Evolutionary conservation across 148 eudicot genomes (phyloP).

Genomic region (Rheum nobile): DNA sequence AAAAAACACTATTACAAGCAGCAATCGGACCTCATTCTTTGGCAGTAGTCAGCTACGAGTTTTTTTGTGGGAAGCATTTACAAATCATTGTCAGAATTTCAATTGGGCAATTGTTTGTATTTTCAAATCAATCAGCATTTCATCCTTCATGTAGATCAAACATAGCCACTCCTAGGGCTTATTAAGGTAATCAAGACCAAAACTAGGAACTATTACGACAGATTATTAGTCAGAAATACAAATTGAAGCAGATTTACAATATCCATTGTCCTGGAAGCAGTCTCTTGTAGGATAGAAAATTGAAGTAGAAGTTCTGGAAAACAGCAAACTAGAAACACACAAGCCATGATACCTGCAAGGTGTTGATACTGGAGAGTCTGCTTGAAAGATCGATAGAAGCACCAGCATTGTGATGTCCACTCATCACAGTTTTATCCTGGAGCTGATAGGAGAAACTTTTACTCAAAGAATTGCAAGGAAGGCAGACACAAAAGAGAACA

Average conservation of each 20-base stretch:
- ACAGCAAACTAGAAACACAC: not conserved
- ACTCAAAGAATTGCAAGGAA: not conserved
- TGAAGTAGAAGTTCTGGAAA: not conserved
- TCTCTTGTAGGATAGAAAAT: not conserved
- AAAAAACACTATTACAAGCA: not conserved
- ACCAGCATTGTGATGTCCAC: not conserved
- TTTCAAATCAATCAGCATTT: not conserved
- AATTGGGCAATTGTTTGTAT: not conserved
- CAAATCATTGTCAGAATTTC: not conserved
- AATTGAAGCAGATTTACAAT: not conserved
- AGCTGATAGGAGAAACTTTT: not conserved
- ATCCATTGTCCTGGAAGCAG: not conserved
- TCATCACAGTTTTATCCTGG: conserved; percentile 3
- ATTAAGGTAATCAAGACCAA: not conserved
- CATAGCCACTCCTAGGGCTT: not conserved
- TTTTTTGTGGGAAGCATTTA: not conserved
- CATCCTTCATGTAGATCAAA: not conserved
- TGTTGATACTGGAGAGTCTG: not conserved
- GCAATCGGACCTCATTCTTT: not conserved
- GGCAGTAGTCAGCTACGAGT: not conserved
- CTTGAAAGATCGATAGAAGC: not conserved
- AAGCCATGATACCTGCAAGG: not conserved
- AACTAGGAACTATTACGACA: not conserved
- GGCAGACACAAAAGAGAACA: not conserved
- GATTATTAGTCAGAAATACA: not conserved